Conservation (phyloP, 2,329 filamentous ascomycete species). For the Nemania sp. region DNA sequence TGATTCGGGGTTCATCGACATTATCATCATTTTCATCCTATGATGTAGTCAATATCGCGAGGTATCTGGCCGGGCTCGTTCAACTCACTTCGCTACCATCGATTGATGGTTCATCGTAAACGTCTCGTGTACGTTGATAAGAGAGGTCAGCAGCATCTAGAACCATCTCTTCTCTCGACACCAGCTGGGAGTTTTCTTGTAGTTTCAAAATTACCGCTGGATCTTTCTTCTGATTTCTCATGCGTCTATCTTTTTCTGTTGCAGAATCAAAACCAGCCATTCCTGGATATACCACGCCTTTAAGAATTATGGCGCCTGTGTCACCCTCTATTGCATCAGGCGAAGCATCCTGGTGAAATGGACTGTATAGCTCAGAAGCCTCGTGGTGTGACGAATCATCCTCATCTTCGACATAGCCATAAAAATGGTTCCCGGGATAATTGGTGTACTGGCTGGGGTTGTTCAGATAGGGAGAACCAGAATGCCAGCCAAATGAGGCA, state of each 20-base stretch:
- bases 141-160: slow-evolving; percentile 57
- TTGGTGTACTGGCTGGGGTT: slow-evolving; percentile 4
- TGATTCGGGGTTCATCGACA: slow-evolving; percentile 8
- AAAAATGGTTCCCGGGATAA: slow-evolving; percentile 8
- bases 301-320: slow-evolving; percentile 49
- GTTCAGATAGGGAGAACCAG: slow-evolving; percentile 8
- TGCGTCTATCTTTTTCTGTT: slow-evolving; percentile 71
- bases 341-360: slow-evolving; percentile 33
- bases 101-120: slow-evolving; percentile 62
- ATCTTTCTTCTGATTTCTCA: slow-evolving; percentile 78
- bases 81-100: slow-evolving; percentile 53
- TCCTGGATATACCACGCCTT: slow-evolving; percentile 74
- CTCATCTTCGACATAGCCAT: slow-evolving; percentile 27
- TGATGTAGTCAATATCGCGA: slow-evolving; percentile 20
- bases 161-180: slow-evolving; percentile 67
- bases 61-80: neutral
- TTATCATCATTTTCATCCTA: slow-evolving; percentile 30
- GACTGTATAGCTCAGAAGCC: slow-evolving; percentile 38
- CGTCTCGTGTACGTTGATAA: slow-evolving; percentile 56
- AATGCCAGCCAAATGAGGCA: slow-evolving; percentile 14
- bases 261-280: slow-evolving; percentile 84
- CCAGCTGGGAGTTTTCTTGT: slow-evolving; percentile 63
- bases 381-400: slow-evolving; percentile 34
- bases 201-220: slow-evolving; percentile 70
- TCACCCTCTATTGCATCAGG: slow-evolving; percentile 36